Evolutionary conservation across 805 yeast genomes (phyloP), one percentile per base, ranked within the genome.

Genomic region (Metschnikowia koreensis): DNA sequence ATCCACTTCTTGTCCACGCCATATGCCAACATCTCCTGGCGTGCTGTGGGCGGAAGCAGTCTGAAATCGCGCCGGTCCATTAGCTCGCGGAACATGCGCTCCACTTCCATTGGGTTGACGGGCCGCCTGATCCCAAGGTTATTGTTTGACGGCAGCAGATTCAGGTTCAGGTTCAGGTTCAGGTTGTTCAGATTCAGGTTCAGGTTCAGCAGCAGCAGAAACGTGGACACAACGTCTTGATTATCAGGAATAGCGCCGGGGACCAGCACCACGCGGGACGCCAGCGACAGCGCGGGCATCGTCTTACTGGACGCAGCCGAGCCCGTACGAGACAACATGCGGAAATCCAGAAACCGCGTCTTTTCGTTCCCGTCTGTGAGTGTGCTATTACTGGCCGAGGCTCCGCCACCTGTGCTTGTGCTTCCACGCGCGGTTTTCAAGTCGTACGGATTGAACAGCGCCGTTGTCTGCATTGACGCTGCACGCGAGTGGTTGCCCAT

Each of bases 1-100:
- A 89, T 84, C 96, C 97, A 91, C 69, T 93, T 93, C 61, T 90
- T 89, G 45, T 86, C 89, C 0, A 81, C 72, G 41, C 87, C 81
- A 64, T 87, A 91, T 59, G 79, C 80, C 61, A 82, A 76, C 87
- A 93, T 83, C 63, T 89, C 94, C 50, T 75, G 79, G 58, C 84
- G 84, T 3, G 94, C 96, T 47, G 80, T 81, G 27, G 81, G 81
- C 0, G 97, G 89, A 33, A 87, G 71, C 37, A 79, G 74, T 46
- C 75, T 82, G 68, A 89, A 87, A 65, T 92, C 96, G 61, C 97
- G 81, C 60, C 84, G 83, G 47, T 81, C 84, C 93, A 92, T 87
- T 54, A 92, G 80, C 52, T 86, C 91, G 48, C 82, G 78, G 65
- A 89, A 91, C 81, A 87, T 74, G 51, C 77, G 73, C 60, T 89